These are phyloP conservation scores for Trametes cubensis DNA, from an alignment of 768 basidiomycete species.

Conservation along the genomic window DNA sequence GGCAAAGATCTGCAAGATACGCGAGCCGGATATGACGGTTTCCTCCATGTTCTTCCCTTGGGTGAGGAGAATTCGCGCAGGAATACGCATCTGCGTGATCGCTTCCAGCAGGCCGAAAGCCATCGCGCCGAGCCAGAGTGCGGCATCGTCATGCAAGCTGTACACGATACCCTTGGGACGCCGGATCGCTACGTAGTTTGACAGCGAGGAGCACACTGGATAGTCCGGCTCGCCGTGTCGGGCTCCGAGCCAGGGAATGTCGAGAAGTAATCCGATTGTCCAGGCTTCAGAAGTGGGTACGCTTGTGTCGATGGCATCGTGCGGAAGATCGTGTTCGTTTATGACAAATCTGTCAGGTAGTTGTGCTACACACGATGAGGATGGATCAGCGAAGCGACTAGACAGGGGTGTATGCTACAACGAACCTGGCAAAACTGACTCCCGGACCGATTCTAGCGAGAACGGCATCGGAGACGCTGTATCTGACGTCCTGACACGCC, in stretches of 20 bases:
- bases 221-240: not conserved
- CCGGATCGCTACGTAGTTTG: not conserved
- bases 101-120: slow-evolving; percentile 2
- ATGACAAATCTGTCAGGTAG: not conserved
- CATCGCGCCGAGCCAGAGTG: not conserved
- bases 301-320: not conserved
- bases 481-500: not conserved
- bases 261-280: not conserved
- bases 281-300: not conserved
- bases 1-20: not conserved
- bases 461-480: not conserved
- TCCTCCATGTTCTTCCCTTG: not conserved
- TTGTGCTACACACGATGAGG: no score
- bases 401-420: not conserved
- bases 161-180: no score
- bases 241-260: not conserved
- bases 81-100: not conserved
- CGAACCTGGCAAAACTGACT: not conserved
- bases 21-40: not conserved
- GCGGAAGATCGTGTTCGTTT: not conserved
- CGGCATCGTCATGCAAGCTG: not conserved
- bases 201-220: not conserved
- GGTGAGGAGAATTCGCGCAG: not conserved
- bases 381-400: no score
- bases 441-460: not conserved